A percentile compares a stretch with the other conserved stretches of the same genome.
phyloP scores from a whole-genome alignment of 2,329 filamentous ascomycete genomes.

The Beauveria scarabaeidicola region DNA sequence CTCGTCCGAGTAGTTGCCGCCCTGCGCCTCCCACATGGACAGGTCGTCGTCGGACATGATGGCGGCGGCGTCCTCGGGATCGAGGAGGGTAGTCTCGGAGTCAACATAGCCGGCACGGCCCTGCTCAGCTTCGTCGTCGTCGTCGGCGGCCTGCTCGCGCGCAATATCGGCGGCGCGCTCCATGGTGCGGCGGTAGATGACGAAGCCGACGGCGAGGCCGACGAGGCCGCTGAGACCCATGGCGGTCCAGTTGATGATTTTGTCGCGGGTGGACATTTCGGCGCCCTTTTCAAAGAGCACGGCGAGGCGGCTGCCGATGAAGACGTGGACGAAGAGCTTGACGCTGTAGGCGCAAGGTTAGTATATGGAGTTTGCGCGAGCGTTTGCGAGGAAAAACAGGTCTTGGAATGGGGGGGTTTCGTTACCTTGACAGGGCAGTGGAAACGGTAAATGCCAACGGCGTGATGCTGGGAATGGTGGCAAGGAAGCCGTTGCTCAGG shows the following conservation, averaged over 20 bases:
- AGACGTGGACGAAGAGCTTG: slow-evolving; percentile 85
- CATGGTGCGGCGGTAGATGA: slow-evolving; percentile 73
- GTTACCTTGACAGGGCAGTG: slow-evolving; percentile 63
- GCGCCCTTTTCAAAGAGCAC: slow-evolving; percentile 75
- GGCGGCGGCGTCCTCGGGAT: slow-evolving; percentile 42
- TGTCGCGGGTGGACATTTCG: slow-evolving; percentile 71
- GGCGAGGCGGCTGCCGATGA: slow-evolving; percentile 79
- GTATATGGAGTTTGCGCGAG: neutral
- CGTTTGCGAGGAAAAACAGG: neutral
- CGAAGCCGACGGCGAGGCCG: slow-evolving; percentile 67
- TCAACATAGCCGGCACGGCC: slow-evolving; percentile 34
- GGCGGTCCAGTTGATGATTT: slow-evolving; percentile 73
- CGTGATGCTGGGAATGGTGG: slow-evolving; percentile 82
- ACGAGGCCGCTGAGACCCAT: slow-evolving; percentile 65
- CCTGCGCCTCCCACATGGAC: slow-evolving; percentile 42
- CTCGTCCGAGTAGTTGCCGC: slow-evolving; percentile 22
- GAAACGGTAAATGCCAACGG: slow-evolving; percentile 70
- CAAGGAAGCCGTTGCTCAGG: slow-evolving; percentile 86
- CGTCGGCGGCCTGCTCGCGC: slow-evolving; percentile 30
- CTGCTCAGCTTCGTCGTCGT: slow-evolving; percentile 23
- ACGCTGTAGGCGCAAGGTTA: slow-evolving; percentile 39
- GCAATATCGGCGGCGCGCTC: slow-evolving; percentile 51
- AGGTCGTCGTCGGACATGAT: slow-evolving; percentile 53
- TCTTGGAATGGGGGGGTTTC: neutral
- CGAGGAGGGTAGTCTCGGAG: slow-evolving; percentile 34